phyloP scores from a whole-genome alignment of 306 rosid species.

The Malus sieversii region DNA sequence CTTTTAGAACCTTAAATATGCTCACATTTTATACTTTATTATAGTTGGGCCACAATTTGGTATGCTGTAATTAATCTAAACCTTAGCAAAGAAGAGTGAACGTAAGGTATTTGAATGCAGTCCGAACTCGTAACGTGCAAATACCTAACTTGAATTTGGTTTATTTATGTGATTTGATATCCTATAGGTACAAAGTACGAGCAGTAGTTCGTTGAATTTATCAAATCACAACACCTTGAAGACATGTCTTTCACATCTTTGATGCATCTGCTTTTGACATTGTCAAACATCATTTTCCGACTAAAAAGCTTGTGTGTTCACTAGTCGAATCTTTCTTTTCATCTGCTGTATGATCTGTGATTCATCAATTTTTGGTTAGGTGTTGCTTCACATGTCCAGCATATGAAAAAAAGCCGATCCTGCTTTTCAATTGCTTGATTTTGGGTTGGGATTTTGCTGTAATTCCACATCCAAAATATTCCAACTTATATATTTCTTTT shows the following conservation, averaged over 20 bases:
- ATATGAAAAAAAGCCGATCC: conserved; percentile 25
- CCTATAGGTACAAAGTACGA: not conserved
- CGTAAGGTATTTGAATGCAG: too few relatives aligned
- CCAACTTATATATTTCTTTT: not conserved
- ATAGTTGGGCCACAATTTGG: too few relatives aligned
- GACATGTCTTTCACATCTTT: not conserved
- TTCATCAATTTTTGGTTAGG: conserved; percentile 31
- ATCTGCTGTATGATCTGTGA: conserved; percentile 16
- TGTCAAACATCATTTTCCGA: conserved; percentile 50
- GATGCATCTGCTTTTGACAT: conserved; percentile 20
- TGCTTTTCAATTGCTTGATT: not conserved
- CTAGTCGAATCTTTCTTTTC: conserved; percentile 8
- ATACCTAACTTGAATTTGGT: not conserved
- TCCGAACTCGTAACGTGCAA: too few relatives aligned
- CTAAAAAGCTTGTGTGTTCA: conserved; percentile 7
- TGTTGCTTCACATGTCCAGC: conserved; percentile 37
- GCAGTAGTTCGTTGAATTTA: not conserved
- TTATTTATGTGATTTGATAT: not conserved
- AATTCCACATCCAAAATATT: not conserved
- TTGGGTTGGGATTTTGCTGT: not conserved
- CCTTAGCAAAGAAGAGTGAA: too few relatives aligned
- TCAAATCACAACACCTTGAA: not conserved
- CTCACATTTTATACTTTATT: not conserved
- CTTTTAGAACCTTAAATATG: not conserved
- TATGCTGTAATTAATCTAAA: too few relatives aligned